Evolutionary conservation across 208 protist genomes (phyloP).

Genomic region (Trypanosoma melophagium): DNA sequence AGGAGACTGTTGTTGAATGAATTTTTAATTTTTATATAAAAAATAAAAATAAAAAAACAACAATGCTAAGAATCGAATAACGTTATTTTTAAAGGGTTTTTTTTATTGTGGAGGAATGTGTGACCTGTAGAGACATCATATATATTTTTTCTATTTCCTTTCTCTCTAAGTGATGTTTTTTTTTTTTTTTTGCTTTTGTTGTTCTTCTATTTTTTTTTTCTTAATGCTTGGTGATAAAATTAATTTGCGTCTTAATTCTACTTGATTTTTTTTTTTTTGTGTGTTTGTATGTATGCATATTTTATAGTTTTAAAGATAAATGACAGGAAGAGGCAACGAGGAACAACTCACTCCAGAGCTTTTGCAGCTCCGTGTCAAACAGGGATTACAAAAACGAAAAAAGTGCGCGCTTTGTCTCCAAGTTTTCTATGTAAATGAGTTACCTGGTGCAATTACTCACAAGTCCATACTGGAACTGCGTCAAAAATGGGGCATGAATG

Average conservation of each 20-base stretch:
- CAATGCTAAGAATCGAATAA: not conserved
- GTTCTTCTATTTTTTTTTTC: not conserved
- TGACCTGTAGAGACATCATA: not conserved
- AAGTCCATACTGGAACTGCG: conserved; percentile 92
- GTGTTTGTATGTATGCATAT: not conserved
- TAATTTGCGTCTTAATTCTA: not conserved
- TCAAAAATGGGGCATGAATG: conserved; percentile 86
- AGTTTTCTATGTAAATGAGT: conserved; percentile 89
- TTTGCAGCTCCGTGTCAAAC: conserved; percentile 75
- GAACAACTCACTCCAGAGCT: conserved; percentile 51
- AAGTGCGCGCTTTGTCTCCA: conserved; percentile 89
- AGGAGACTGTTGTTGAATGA: not conserved
- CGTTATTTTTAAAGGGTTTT: not conserved
- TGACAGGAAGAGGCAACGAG: conserved; percentile 12
- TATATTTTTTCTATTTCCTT: conserved; percentile 4
- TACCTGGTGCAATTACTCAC: conserved; percentile 90
- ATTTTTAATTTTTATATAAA: not conserved
- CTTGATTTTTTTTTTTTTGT: not conserved
- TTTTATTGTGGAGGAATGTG: conserved; percentile 1
- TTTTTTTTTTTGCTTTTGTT: conserved; percentile 23
- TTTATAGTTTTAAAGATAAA: not conserved
- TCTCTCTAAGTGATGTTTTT: not conserved
- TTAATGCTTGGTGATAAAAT: too few species aligned
- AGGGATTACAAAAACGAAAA: conserved; percentile 91
- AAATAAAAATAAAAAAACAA: not conserved